Percentiles rank a stretch among this genome's conserved stretches.
Evolutionary conservation across 345 rosid species (phyloP).

Genomic region (Linum trigynum): DNA sequence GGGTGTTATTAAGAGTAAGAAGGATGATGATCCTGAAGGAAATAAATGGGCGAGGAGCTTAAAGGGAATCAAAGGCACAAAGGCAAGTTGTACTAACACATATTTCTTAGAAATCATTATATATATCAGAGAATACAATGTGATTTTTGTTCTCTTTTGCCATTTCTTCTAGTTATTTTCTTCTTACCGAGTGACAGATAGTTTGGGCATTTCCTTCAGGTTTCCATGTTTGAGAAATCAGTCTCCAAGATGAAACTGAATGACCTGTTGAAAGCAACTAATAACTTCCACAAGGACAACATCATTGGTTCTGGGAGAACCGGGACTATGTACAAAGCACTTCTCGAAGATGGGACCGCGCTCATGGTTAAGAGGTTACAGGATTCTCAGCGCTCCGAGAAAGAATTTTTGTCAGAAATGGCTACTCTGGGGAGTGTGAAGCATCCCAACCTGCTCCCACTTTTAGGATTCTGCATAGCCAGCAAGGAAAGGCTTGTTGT

Average conservation of each 20-base stretch:
- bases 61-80: conserved; percentile 50
- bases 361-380: conserved; percentile 87
- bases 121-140: too few species aligned
- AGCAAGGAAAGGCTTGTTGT: conserved; percentile 68
- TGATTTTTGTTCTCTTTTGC: neutral
- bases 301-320: conserved; percentile 81
- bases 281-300: conserved; percentile 61
- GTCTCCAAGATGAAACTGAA: conserved; percentile 64
- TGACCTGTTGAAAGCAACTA: conserved; percentile 88
- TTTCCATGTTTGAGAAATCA: conserved; percentile 76
- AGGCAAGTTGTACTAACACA: conserved; percentile 39
- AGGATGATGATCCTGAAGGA: conserved; percentile 84
- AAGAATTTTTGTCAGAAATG: conserved; percentile 78
- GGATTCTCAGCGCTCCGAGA: conserved; percentile 79
- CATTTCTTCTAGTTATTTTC: neutral
- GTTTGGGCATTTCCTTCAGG: conserved; percentile 36
- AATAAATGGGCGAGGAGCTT: conserved; percentile 81
- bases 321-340: conserved; percentile 74
- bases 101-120: neutral
- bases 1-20: conserved; percentile 38
- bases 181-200: neutral
- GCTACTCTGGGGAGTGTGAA: conserved; percentile 71
- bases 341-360: conserved; percentile 57
- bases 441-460: conserved; percentile 77
- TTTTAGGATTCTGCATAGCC: conserved; percentile 70